Percentiles rank a stretch among this genome's conserved stretches.
These are phyloP conservation scores for Chaetomium fimeti DNA, from an alignment of 495 filamentous ascomycete species.

Conservation along the genomic window DNA sequence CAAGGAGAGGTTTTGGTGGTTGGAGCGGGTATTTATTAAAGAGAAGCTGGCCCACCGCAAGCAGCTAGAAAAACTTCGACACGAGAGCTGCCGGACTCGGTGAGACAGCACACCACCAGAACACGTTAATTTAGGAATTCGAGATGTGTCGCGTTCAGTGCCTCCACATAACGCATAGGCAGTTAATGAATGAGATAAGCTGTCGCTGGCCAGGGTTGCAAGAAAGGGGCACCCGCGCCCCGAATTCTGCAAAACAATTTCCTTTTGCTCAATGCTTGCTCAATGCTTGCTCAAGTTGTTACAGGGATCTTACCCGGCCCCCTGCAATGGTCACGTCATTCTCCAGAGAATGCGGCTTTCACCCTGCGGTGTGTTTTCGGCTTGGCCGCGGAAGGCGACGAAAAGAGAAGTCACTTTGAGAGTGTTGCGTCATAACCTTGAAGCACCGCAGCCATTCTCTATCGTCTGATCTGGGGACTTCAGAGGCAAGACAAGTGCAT, in stretches of 20 bases:
- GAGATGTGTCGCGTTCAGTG: constrained; percentile 11
- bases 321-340: constrained; percentile 25
- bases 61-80: constrained; percentile 12
- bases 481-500: background rate
- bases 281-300: background rate
- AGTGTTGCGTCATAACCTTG: too few relatives aligned
- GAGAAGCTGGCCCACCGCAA: constrained; percentile 3
- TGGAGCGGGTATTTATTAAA: constrained; percentile 6
- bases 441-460: background rate
- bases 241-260: constrained; percentile 15
- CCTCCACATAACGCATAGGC: background rate
- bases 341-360: constrained; percentile 8
- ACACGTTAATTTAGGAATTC: background rate
- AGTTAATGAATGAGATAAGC: background rate
- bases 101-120: constrained; percentile 1
- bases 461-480: background rate
- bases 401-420: background rate
- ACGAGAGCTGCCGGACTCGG: background rate
- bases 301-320: constrained; percentile 10
- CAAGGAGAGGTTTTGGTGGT: background rate
- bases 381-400: background rate
- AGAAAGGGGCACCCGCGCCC: constrained; percentile 15
- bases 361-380: background rate
- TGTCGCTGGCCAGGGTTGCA: background rate
- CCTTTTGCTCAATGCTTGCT: constrained; percentile 9